Evolutionary conservation across 2,329 filamentous ascomycete species (phyloP).

Genomic region (Septoria petroselini): DNA sequence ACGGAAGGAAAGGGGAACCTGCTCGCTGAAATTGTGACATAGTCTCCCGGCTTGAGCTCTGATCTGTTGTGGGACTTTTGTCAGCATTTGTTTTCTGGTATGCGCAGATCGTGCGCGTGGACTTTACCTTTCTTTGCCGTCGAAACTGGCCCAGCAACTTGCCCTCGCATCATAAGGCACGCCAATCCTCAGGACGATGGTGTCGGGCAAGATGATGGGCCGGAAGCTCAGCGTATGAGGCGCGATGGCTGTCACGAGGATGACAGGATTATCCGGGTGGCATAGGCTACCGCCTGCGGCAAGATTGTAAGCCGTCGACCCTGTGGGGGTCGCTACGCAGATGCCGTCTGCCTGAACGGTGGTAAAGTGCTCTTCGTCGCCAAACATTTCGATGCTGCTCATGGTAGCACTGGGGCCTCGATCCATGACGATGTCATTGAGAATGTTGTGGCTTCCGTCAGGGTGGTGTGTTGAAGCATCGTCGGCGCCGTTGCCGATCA

Average conservation of each 20-base stretch:
- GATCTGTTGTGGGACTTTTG: conserved; percentile 26
- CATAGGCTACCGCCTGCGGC: conserved; percentile 93
- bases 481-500: conserved; percentile 81
- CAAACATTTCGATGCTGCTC: conserved; percentile 88
- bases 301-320: conserved; percentile 92
- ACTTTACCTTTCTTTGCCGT: conserved; percentile 73
- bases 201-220: conserved; percentile 94
- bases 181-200: conserved; percentile 85
- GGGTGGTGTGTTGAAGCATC: conserved; percentile 82
- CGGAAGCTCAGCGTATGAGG: conserved; percentile 93
- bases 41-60: conserved; percentile 73
- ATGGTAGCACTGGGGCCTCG: conserved; percentile 91
- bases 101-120: background rate
- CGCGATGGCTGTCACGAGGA: conserved; percentile 90
- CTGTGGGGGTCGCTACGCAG: conserved; percentile 90
- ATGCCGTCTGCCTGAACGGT: conserved; percentile 90
- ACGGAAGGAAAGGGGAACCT: conserved; percentile 78
- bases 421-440: conserved; percentile 97
- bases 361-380: conserved; percentile 92
- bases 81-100: background rate
- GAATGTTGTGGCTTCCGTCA: conserved; percentile 79
- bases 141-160: conserved; percentile 95
- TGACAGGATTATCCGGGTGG: conserved; percentile 94
- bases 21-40: conserved; percentile 78
- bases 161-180: conserved; percentile 93